phyloP scores from a whole-genome alignment of 225 moss, liverwort and hornwort species.

The Antitrichia curtipendula region DNA sequence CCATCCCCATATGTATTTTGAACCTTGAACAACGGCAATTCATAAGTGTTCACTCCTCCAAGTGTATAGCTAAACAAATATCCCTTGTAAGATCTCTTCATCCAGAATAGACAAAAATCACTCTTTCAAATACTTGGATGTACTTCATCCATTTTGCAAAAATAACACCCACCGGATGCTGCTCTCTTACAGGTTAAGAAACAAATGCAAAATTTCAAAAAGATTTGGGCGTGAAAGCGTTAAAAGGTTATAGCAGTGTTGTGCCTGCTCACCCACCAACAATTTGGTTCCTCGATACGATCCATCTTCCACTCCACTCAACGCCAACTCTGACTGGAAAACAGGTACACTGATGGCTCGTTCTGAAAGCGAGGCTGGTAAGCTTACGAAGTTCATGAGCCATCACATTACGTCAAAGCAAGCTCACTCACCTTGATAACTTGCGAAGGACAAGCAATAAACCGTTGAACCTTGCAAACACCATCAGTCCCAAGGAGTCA shows the following conservation, averaged over 20 bases:
- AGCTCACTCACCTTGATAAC: neutral
- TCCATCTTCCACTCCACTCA: neutral
- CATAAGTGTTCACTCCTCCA: neutral
- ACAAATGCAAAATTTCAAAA: neutral
- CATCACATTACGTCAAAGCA: neutral
- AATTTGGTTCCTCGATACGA: neutral
- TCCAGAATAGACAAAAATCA: neutral
- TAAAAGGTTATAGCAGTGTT: neutral
- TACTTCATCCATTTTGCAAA: neutral
- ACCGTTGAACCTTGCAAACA: neutral
- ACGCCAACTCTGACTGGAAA: neutral
- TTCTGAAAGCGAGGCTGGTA: neutral
- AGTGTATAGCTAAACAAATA: neutral
- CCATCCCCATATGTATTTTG: neutral
- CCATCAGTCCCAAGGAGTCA: neutral
- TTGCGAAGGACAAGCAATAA: neutral
- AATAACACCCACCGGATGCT: neutral
- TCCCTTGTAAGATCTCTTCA: no score
- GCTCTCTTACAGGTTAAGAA: no score
- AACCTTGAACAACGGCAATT: fast-evolving
- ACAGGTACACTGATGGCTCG: neutral
- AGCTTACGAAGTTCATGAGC: neutral
- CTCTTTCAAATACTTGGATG: neutral
- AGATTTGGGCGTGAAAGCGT: neutral
- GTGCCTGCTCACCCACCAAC: neutral